Conservation (phyloP, 306 rosid genomes). For the Canavalia ensiformis region DNA sequence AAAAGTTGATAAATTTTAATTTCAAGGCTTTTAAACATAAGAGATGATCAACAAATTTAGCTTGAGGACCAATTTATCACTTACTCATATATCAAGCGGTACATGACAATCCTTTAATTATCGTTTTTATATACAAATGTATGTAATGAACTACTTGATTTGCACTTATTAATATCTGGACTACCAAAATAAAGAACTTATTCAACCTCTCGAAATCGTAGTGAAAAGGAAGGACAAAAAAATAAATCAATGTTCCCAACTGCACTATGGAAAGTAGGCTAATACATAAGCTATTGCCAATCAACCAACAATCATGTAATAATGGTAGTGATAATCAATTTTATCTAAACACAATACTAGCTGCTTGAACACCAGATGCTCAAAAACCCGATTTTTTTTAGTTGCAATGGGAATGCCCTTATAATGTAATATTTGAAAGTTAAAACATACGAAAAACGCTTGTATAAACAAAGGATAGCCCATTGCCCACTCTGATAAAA, state of each 20-base stretch:
- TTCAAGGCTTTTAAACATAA: not conserved
- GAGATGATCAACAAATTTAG: not conserved
- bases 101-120: not conserved
- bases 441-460: slow-evolving; percentile 22
- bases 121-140: not conserved
- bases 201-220: not conserved
- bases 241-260: too few relatives aligned
- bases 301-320: too few relatives aligned
- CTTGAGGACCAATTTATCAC: not conserved
- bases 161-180: slow-evolving; percentile 6
- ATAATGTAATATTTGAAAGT: slow-evolving; percentile 22
- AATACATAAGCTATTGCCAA: too few relatives aligned
- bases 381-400: not conserved
- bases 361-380: not conserved
- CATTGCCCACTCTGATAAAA: not conserved
- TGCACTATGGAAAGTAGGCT: too few relatives aligned
- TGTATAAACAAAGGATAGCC: not conserved
- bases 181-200: not conserved
- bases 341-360: too few relatives aligned
- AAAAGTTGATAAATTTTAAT: not conserved
- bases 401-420: not conserved
- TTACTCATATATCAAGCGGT: not conserved
- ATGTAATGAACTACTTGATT: not conserved
- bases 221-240: too few relatives aligned
- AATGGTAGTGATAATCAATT: too few relatives aligned